Conservation (phyloP, 257 asterid genomes). For the Penstemon barbatus region DNA sequence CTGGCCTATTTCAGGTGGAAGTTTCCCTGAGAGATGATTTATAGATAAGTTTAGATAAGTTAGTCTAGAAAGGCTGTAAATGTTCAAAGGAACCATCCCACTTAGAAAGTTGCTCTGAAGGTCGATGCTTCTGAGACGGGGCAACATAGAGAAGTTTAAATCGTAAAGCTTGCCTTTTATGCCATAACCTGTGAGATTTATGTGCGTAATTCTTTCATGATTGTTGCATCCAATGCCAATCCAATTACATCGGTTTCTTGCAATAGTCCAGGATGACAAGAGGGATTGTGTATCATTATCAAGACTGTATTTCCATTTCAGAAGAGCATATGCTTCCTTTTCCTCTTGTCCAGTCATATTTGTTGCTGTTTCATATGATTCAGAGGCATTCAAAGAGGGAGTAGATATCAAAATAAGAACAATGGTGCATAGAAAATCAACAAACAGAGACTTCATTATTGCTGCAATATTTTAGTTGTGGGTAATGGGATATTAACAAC, state of each 20-base stretch:
- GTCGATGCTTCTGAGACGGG: slow-evolving; percentile 17
- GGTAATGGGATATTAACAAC: neutral
- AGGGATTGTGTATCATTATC: slow-evolving; percentile 20
- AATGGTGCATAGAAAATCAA: slow-evolving; percentile 1
- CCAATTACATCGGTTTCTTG: slow-evolving; percentile 22
- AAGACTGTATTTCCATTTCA: slow-evolving; percentile 35
- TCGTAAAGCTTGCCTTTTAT: slow-evolving; percentile 28
- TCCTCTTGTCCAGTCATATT: neutral
- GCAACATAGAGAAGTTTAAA: slow-evolving; percentile 31
- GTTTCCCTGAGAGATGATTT: slow-evolving; percentile 25
- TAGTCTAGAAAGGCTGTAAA: slow-evolving; percentile 24
- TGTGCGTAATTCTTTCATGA: slow-evolving; percentile 4
- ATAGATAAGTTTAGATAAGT: slow-evolving; percentile 17
- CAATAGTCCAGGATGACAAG: slow-evolving; percentile 25
- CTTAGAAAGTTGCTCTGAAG: slow-evolving; percentile 18
- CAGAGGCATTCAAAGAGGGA: neutral
- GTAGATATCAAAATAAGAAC: neutral
- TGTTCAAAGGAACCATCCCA: slow-evolving; percentile 23
- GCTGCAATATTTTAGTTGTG: neutral
- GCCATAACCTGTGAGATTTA: slow-evolving; percentile 29
- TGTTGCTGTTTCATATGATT: neutral
- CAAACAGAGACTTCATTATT: slow-evolving; percentile 11
- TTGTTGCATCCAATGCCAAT: slow-evolving; percentile 27
- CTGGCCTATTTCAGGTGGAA: slow-evolving; percentile 19
- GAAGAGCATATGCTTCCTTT: slow-evolving; percentile 17